Conservation (phyloP, 2,329 filamentous ascomycete genomes). For the Diplocarpon rosae region DNA sequence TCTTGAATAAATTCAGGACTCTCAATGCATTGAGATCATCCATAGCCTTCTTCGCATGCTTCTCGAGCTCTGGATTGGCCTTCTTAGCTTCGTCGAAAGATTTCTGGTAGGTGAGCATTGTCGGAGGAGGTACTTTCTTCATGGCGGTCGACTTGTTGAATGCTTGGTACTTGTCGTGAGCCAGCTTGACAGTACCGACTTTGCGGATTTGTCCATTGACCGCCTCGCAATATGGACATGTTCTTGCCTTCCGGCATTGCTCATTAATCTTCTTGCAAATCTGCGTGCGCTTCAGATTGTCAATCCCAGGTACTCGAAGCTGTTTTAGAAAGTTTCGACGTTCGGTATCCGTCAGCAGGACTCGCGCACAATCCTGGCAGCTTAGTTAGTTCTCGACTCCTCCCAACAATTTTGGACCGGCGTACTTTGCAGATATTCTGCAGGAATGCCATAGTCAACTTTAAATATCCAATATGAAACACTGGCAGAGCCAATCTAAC, state of each 20-base stretch:
- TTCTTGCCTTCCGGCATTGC: slow-evolving; percentile 77
- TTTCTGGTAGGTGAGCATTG: slow-evolving; percentile 75
- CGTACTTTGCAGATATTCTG: slow-evolving; percentile 84
- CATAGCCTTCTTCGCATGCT: slow-evolving; percentile 82
- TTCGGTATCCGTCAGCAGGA: slow-evolving; percentile 73
- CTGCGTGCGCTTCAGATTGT: slow-evolving; percentile 74
- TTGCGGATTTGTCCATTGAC: slow-evolving; percentile 91
- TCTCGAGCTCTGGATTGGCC: slow-evolving; percentile 72
- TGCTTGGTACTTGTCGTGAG: slow-evolving; percentile 82
- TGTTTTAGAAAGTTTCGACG: slow-evolving; percentile 68
- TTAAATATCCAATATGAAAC: slow-evolving; percentile 94
- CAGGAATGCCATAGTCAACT: slow-evolving; percentile 81
- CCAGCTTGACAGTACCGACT: slow-evolving; percentile 81
- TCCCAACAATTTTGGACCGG: slow-evolving; percentile 3
- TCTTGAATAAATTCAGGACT: slow-evolving; percentile 84
- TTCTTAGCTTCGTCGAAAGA: slow-evolving; percentile 75
- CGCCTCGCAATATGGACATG: slow-evolving; percentile 68
- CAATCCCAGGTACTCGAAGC: slow-evolving; percentile 68
- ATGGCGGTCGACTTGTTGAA: slow-evolving; percentile 82
- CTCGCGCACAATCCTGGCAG: slow-evolving; percentile 61
- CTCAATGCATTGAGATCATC: slow-evolving; percentile 88
- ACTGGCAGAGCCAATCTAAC: slow-evolving; percentile 82
- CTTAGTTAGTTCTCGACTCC: slow-evolving; percentile 8
- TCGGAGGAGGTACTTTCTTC: slow-evolving; percentile 71
- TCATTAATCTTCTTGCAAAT: slow-evolving; percentile 83